Evolutionary conservation across 2,329 filamentous ascomycete genomes (phyloP), one percentile per base, ranked within the genome.

Genomic region (Trichoderma aggressivum): DNA sequence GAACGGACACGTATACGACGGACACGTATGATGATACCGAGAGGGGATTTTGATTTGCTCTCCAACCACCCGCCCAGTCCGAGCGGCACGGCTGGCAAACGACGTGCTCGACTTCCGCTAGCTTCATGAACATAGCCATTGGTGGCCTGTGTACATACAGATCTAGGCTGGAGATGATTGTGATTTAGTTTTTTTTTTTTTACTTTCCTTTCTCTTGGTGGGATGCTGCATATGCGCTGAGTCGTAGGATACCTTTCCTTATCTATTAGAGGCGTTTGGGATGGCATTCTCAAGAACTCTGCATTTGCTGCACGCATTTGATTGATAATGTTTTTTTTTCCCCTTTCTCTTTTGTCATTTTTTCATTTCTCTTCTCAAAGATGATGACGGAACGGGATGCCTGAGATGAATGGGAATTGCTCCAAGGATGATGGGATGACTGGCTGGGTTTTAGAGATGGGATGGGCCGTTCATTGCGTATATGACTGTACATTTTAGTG

Each of bases 1-100:
- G 47, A 14, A 59, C 56, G 56, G 56, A 59, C 30, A 59, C 56
- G 28, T 59, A 83, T 72, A 82, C 82, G 80, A 82, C 80, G 74
- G 80, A 82, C 39, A 66, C 63, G 21, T 66, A 66, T 28, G 63
- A 66, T 43, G 63, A 66, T 30, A 59, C 56, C 8, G 56, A 59
- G 56, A 59, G 56, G 28, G 56, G 56, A 14, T 55, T 24, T 81
- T 78, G 74, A 43, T 34, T 30, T 24, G 7, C n/a, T 5, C 36
- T 18, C 18, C n/a, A 47, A 43, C n/a, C 10, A 14, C 8, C 3
- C 8, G 56, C 11, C 10, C 24, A 10, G 24, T 36, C 18, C n/a
- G n/a, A 36, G n/a, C 10, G 34, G 24, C 26, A 14, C 24, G n/a
- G 36, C 28, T 26, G 55, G 55, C n/a, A n/a, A 36, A 55, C 32